These are phyloP conservation scores for Trichoderma orchidacearum DNA, from an alignment of 495 filamentous ascomycete genomes.

Conservation along the genomic window DNA sequence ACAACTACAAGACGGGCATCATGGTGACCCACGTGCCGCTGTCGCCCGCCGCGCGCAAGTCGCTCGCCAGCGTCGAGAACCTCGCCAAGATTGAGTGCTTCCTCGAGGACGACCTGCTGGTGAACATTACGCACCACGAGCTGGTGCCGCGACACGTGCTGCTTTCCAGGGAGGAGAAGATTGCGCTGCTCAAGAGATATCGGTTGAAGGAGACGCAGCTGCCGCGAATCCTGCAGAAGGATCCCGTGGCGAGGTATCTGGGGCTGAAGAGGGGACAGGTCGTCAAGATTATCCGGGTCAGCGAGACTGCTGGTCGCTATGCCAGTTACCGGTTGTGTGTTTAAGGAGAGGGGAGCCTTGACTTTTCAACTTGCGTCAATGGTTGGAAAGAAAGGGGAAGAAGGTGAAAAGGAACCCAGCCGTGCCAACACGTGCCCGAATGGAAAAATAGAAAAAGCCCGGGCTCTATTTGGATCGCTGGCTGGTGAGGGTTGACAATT, in stretches of 20 bases:
- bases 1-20: constrained; percentile 79
- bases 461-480: background rate
- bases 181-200: constrained; percentile 68
- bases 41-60: constrained; percentile 71
- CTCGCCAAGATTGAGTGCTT: constrained; percentile 82
- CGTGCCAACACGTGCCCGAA: background rate
- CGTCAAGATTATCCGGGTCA: constrained; percentile 89
- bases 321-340: constrained; percentile 54
- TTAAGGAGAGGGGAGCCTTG: constrained; percentile 13
- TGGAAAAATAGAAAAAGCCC: background rate
- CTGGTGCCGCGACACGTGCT: constrained; percentile 89
- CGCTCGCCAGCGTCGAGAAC: constrained; percentile 54
- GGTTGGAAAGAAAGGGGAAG: no score
- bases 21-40: constrained; percentile 72
- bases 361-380: no score
- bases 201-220: constrained; percentile 94
- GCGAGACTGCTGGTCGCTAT: constrained; percentile 66
- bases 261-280: constrained; percentile 89
- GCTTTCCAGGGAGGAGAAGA: constrained; percentile 82
- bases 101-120: constrained; percentile 84
- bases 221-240: constrained; percentile 77
- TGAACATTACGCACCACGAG: constrained; percentile 97
- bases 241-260: constrained; percentile 86
- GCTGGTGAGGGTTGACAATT: background rate
- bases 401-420: background rate